Evolutionary conservation across 805 yeast genomes (phyloP).

Genomic region (Debaryomyces maramus): DNA sequence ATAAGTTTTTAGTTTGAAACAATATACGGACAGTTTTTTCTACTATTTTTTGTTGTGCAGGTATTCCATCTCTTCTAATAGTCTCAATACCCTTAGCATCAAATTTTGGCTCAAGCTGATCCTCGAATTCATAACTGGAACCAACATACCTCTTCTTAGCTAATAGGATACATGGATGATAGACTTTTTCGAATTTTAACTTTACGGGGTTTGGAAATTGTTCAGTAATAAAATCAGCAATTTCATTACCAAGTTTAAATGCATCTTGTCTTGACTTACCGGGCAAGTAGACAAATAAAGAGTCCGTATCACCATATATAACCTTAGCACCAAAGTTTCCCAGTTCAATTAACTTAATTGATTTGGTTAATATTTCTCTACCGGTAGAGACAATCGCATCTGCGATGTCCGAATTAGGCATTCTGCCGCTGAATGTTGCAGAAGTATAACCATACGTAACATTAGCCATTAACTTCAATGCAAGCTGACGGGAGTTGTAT

Average conservation of each 20-base stretch:
- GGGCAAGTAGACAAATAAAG: slow-evolving; percentile 86
- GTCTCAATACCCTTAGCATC: slow-evolving; percentile 98
- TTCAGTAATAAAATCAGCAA: slow-evolving; percentile 63
- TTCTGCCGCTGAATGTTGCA: slow-evolving; percentile 92
- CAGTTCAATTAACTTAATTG: slow-evolving; percentile 69
- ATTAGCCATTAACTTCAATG: slow-evolving; percentile 86
- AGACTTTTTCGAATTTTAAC: slow-evolving; percentile 89
- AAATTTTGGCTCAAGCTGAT: slow-evolving; percentile 61
- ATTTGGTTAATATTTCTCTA: slow-evolving; percentile 73
- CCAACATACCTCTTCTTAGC: slow-evolving; percentile 92
- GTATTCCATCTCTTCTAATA: slow-evolving; percentile 90
- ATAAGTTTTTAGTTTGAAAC: slow-evolving; percentile 71
- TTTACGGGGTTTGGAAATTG: slow-evolving; percentile 78
- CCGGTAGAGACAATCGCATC: slow-evolving; percentile 93
- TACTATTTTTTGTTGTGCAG: slow-evolving; percentile 83
- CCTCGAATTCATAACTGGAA: slow-evolving; percentile 61
- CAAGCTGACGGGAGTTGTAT: slow-evolving; percentile 77
- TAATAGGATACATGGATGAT: slow-evolving; percentile 78
- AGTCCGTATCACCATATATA: slow-evolving; percentile 96
- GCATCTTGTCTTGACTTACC: slow-evolving; percentile 80
- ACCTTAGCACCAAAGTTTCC: slow-evolving; percentile 81
- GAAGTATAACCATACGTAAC: slow-evolving; percentile 96
- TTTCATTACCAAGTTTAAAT: slow-evolving; percentile 66
- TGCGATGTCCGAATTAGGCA: slow-evolving; percentile 96
- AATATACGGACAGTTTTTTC: slow-evolving; percentile 66